A percentile compares a stretch with the other conserved stretches of the same genome.
Conservation (phyloP, 768 basidiomycete genomes). For the Artomyces pyxidatus region DNA sequence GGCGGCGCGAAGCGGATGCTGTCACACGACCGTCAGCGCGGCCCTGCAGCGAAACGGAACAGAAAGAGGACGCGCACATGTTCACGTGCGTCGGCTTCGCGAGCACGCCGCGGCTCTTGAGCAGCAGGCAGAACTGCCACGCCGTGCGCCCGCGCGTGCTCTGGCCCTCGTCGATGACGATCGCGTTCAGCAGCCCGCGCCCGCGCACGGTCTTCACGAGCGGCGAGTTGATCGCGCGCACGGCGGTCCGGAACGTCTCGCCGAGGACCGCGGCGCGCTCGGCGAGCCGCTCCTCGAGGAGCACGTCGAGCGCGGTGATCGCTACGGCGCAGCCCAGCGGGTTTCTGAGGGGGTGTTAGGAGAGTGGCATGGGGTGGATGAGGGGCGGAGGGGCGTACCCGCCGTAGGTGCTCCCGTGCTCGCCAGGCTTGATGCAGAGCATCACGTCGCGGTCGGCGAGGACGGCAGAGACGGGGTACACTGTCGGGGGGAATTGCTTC, state of each 20-base stretch:
- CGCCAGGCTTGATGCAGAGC: constrained; percentile 90
- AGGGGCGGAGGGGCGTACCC: constrained; percentile 40
- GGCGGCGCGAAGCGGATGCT: constrained; percentile 97
- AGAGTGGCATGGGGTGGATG: constrained; percentile 1
- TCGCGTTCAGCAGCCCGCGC: constrained; percentile 82
- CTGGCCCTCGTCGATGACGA: constrained; percentile 83
- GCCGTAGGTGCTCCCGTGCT: constrained; percentile 95
- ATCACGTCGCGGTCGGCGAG: constrained; percentile 88
- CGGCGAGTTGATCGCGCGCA: constrained; percentile 56
- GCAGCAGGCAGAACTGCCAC: constrained; percentile 90
- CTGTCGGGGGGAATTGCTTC: constrained; percentile 30
- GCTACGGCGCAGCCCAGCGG: constrained; percentile 96
- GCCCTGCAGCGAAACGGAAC: background rate
- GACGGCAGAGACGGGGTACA: constrained; percentile 95
- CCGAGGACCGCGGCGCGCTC: constrained; percentile 75
- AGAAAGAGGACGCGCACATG: constrained; percentile 48
- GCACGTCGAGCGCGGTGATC: constrained; percentile 86
- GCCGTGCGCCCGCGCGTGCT: constrained; percentile 75
- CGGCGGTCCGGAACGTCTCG: constrained; percentile 62
- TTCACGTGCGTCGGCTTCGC: constrained; percentile 96
- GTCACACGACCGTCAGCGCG: constrained; percentile 1
- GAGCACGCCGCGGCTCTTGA: constrained; percentile 86
- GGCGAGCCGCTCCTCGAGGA: constrained; percentile 78
- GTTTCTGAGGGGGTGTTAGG: constrained; percentile 42
- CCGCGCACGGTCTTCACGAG: constrained; percentile 78